Evolutionary conservation across 2,329 filamentous ascomycete species (phyloP).

Genomic region (Trichoderma koningii): DNA sequence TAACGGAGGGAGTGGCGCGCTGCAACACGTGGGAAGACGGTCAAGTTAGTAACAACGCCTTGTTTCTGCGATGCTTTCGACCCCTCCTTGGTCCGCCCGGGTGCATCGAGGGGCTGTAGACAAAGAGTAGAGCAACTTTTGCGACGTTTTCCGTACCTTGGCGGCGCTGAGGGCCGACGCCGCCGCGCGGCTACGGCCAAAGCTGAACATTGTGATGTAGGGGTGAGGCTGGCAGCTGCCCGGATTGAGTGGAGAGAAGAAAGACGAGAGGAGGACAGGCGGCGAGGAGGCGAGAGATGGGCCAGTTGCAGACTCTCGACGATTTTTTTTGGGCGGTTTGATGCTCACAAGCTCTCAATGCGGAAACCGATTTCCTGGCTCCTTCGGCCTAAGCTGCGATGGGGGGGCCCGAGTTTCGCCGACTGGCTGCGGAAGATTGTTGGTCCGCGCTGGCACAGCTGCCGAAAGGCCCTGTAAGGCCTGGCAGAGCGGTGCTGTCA

Average conservation of each 20-base stretch:
- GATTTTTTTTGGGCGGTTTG: slow-evolving; percentile 25
- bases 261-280: slow-evolving; percentile 24
- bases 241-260: slow-evolving; percentile 29
- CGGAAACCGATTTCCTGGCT: slow-evolving; percentile 28
- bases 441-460: not conserved
- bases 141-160: slow-evolving; percentile 59
- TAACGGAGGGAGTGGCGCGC: slow-evolving; percentile 50
- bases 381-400: slow-evolving; percentile 17
- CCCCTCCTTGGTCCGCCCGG: too few relatives aligned
- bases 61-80: not conserved
- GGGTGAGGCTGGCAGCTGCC: slow-evolving; percentile 24
- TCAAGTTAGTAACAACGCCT: slow-evolving; percentile 15
- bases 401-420: slow-evolving; percentile 32
- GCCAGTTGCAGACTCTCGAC: not conserved
- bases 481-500: not conserved
- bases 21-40: slow-evolving; percentile 23
- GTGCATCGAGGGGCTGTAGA: slow-evolving; percentile 23
- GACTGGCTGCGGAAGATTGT: slow-evolving; percentile 26
- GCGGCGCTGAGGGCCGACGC: slow-evolving; percentile 76
- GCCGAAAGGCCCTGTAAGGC: slow-evolving; percentile 20
- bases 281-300: slow-evolving; percentile 12
- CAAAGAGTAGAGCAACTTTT: slow-evolving; percentile 23
- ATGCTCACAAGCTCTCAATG: slow-evolving; percentile 31
- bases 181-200: slow-evolving; percentile 79
- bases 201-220: slow-evolving; percentile 73